Conservation (phyloP, 2,329 filamentous ascomycete genomes). For the Diaporthe citrichinensis region DNA sequence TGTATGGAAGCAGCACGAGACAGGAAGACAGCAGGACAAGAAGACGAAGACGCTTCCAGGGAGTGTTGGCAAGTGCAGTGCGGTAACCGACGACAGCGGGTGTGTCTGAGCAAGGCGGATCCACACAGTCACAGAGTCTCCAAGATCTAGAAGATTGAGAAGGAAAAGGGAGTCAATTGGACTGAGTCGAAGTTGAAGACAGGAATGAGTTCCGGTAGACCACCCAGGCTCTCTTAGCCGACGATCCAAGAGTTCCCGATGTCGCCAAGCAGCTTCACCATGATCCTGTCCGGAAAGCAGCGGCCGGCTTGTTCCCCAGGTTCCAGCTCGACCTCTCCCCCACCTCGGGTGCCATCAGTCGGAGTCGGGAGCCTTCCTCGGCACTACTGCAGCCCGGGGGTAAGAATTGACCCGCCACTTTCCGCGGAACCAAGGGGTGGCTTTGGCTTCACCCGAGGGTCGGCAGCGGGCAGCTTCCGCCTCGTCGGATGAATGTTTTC, state of each 20-base stretch:
- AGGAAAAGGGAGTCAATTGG: background rate
- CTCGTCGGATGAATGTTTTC: slow-evolving; percentile 38
- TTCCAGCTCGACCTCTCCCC: background rate
- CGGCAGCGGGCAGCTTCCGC: slow-evolving; percentile 3
- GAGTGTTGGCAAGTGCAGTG: slow-evolving; percentile 1
- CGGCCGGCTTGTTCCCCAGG: slow-evolving; percentile 12
- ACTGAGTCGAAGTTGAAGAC: background rate
- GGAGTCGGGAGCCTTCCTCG: slow-evolving; percentile 35
- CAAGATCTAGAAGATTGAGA: background rate
- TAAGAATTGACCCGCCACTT: slow-evolving; percentile 39
- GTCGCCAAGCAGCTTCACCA: slow-evolving; percentile 26
- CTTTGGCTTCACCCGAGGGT: slow-evolving; percentile 22
- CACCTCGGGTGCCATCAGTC: slow-evolving; percentile 23
- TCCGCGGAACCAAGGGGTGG: slow-evolving; percentile 23
- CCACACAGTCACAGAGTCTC: slow-evolving; percentile 2
- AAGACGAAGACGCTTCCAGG: background rate
- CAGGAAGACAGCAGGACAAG: background rate
- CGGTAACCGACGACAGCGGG: slow-evolving; percentile 25
- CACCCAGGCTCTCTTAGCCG: slow-evolving; percentile 13
- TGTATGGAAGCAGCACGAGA: background rate
- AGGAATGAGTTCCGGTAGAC: background rate
- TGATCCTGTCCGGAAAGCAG: slow-evolving; percentile 31
- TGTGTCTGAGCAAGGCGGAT: slow-evolving; percentile 20
- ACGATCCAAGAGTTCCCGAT: slow-evolving; percentile 23
- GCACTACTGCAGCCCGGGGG: slow-evolving; percentile 28